Evolutionary conservation across 2,329 filamentous ascomycete species (phyloP), one percentile per base, ranked within the genome.

Genomic region (Tympanopsis confertula): DNA sequence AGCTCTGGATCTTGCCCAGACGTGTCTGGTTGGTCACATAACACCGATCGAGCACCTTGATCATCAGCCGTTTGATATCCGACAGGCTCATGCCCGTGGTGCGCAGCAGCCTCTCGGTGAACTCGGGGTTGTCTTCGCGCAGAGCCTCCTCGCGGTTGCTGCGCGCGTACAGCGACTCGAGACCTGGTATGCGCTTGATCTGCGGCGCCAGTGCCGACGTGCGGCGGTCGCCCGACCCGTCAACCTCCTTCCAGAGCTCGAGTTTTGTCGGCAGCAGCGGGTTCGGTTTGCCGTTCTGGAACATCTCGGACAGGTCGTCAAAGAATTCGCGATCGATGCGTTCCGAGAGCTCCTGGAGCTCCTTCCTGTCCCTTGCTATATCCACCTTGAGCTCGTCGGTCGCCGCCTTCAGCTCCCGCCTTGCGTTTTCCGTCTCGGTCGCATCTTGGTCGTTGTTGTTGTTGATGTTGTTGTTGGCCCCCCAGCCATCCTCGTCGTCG

Each of bases 11-110:
- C 70, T 96, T 98, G 55, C 91, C 91, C 61, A 98, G 77, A 66
- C 89, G 84, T 17, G 91, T 96, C 70, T 96, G 89, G 63, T 98
- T 96, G 46, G 75, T 68, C 41, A 98, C 91, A 29, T 62, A 61
- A 52, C 89, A 84, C 4, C 55, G 53, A 35, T 94, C 82, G 35
- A 98, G 63, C 35, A 71, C 68, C 69, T 93, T 94, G 45, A 74
- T 63, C 41, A 73, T 67, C 22, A 26, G 22, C 22, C 22, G 22
- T 7, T n/a, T 7, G 41, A 94, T 54, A 4, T 53, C 47, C 35
- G 68, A 45, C 47, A 80, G 69, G 18, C 78, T 59, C 37, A 52
- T 47, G 40, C 78, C 59, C 14, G 48, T 62, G 56, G 78, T 54
- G 46, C 73, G 72, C 36, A 71, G 76, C 44, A 67, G 57, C 45